phyloP scores from a whole-genome alignment of 2,329 filamentous ascomycete genomes.

The Monilinia fructicola region DNA sequence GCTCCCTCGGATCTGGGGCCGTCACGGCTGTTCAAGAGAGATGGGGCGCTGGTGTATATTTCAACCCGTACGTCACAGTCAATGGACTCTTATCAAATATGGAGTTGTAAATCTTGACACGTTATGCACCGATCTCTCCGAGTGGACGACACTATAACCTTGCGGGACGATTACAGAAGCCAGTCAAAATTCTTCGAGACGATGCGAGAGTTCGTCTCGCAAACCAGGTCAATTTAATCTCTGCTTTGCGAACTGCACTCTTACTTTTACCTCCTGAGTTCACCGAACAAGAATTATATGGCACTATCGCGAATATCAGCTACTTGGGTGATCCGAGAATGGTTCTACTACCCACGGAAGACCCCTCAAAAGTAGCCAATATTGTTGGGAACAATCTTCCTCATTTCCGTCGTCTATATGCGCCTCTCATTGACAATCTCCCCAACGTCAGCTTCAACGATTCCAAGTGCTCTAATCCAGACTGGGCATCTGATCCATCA shows the following conservation, averaged over 20 bases:
- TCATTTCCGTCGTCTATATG: slow-evolving; percentile 89
- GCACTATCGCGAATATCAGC: slow-evolving; percentile 85
- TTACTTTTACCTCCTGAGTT: slow-evolving; percentile 82
- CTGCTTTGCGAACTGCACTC: slow-evolving; percentile 84
- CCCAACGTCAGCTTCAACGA: slow-evolving; percentile 83
- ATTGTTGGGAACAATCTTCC: slow-evolving; percentile 90
- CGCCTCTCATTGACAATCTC: slow-evolving; percentile 82
- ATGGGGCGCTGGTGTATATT: slow-evolving; percentile 93
- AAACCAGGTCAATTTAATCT: slow-evolving; percentile 93
- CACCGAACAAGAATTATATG: slow-evolving; percentile 84
- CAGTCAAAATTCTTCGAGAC: slow-evolving; percentile 94
- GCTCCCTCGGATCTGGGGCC: slow-evolving; percentile 77
- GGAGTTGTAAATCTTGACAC: slow-evolving; percentile 94
- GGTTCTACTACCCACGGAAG: slow-evolving; percentile 82
- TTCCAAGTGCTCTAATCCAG: slow-evolving; percentile 53
- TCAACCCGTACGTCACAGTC: slow-evolving; percentile 91
- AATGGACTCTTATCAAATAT: slow-evolving; percentile 96
- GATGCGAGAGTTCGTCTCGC: slow-evolving; percentile 88
- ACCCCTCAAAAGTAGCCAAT: slow-evolving; percentile 88
- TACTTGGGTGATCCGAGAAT: slow-evolving; percentile 98
- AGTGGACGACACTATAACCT: slow-evolving; percentile 97
- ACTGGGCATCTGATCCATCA: slow-evolving; percentile 63
- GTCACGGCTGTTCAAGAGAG: slow-evolving; percentile 84
- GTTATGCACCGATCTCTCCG: slow-evolving; percentile 77
- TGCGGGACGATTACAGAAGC: slow-evolving; percentile 94